Evolutionary conservation across 495 filamentous ascomycete genomes (phyloP), one percentile per base, ranked within the genome.

Genomic region (Hypoxylon rickii): DNA sequence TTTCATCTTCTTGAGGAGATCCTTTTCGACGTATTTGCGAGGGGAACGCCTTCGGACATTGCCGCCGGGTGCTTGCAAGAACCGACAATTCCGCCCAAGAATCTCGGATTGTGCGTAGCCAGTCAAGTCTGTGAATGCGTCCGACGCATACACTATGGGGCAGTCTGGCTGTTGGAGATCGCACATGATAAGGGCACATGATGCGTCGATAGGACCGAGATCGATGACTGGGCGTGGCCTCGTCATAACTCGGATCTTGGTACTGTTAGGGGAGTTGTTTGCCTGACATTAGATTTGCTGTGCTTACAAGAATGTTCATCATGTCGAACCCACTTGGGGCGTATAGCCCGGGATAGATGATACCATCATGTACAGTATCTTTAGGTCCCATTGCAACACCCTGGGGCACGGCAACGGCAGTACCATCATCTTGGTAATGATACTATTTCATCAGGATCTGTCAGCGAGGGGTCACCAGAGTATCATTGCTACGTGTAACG

Each of bases 1-100:
- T 5, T 67, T 61, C 70, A 82, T 72, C 51, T 65, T 63, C 31
- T 63, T 55, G 38, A 76, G 47, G 1, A 65, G 55, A n/a, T 68
- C 65, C 32, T 65, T 64, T 59, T 76, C 66, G 49, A 73, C 67
- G 24, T 70, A 55, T 20, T 70, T 65, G 21, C 70, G 69, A 11
- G 55, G 19, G 11, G 67, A 67, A 29, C 52, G 55, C n/a, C 56
- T 54, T 15, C 47, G 43, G 19, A 74, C 68, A 19, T 64, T 58
- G 2, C 66, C 70, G 2, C 48, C 69, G 12, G 77, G 76, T 5
- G 72, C 64, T 61, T 82, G 79, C 16, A 82, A 56, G 46, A 82
- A 80, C n/a, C 79, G 78, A 45, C 78, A 81, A 63, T 82, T 82
- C 13, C 58, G 46, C 0, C 77, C 76, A n/a, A 77, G 24, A 7